These are phyloP conservation scores for Cyclotella sp. DNA, from an alignment of 108 stramenopile genomes.

Conservation along the genomic window DNA sequence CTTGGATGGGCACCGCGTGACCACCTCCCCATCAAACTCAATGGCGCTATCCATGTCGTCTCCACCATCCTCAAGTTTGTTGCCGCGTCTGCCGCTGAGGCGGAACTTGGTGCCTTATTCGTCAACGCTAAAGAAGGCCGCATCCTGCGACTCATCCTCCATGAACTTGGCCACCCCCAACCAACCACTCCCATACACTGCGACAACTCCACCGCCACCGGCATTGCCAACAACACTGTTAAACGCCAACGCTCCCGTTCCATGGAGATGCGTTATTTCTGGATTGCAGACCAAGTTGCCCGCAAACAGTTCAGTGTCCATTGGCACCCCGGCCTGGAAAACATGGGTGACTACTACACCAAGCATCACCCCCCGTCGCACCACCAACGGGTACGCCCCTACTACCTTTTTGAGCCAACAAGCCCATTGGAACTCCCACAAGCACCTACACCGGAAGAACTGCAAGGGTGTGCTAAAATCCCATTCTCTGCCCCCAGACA, in stretches of 20 bases:
- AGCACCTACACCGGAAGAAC: neutral
- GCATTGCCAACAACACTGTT: slow-evolving; percentile 55
- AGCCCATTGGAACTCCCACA: neutral
- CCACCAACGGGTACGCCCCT: slow-evolving; percentile 3
- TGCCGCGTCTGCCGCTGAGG: slow-evolving; percentile 43
- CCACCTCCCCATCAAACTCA: slow-evolving; percentile 15
- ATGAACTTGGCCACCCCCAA: slow-evolving; percentile 54
- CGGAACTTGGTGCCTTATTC: slow-evolving; percentile 53
- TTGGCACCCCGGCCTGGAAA: slow-evolving; percentile 14
- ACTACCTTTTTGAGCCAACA: neutral
- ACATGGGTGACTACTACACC: slow-evolving; percentile 18
- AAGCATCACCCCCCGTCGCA: slow-evolving; percentile 10
- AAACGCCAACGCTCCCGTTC: slow-evolving; percentile 49
- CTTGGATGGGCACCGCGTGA: slow-evolving; percentile 8
- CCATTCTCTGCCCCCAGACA: neutral
- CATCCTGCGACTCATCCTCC: slow-evolving; percentile 20
- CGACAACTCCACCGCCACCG: slow-evolving; percentile 53
- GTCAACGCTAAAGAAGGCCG: slow-evolving; percentile 43
- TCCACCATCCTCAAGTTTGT: slow-evolving; percentile 27
- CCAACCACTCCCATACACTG: slow-evolving; percentile 49
- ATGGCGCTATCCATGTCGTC: slow-evolving; percentile 28
- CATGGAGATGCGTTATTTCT: slow-evolving; percentile 21
- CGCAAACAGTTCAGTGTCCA: neutral
- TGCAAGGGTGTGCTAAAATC: slow-evolving; percentile 16
- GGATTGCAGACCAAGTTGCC: slow-evolving; percentile 5